phyloP scores from a whole-genome alignment of 768 basidiomycete genomes.

The Mycena albidolilacea region DNA sequence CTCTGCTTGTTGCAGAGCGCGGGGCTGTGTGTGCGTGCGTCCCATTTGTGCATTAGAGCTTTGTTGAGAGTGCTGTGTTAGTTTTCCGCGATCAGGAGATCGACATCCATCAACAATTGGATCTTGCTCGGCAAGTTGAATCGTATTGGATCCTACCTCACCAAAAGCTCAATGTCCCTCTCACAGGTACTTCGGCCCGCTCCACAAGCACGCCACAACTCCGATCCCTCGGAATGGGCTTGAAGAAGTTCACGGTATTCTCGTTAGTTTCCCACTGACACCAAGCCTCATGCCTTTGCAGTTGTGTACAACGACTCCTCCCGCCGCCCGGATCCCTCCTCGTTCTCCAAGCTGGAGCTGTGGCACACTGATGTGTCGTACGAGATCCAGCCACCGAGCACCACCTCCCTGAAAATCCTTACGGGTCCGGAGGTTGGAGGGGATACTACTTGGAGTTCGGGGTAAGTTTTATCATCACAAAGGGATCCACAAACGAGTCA shows the following conservation, averaged over 20 bases:
- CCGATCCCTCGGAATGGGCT: slow-evolving; percentile 82
- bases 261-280: slow-evolving; percentile 22
- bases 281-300: slow-evolving; percentile 42
- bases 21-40: slow-evolving; percentile 77
- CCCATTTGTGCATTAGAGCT: neutral
- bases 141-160: too few species aligned
- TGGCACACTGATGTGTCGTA: slow-evolving; percentile 91
- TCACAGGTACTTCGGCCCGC: slow-evolving; percentile 69
- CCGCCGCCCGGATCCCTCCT: slow-evolving; percentile 71
- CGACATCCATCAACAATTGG: slow-evolving; percentile 76
- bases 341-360: slow-evolving; percentile 82
- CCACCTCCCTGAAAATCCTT: slow-evolving; percentile 83
- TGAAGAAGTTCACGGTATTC: slow-evolving; percentile 79
- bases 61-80: slow-evolving; percentile 42
- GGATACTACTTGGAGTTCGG: slow-evolving; percentile 87
- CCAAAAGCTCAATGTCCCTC: too few species aligned
- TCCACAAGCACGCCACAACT: slow-evolving; percentile 89
- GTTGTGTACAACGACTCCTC: slow-evolving; percentile 82
- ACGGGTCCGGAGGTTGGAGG: slow-evolving; percentile 81
- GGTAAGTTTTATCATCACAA: slow-evolving; percentile 56
- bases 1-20: slow-evolving; percentile 81
- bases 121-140: slow-evolving; percentile 64
- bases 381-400: slow-evolving; percentile 86
- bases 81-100: slow-evolving; percentile 86
- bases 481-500: neutral